Percentiles rank a stretch among this genome's conserved stretches.
Conservation (phyloP, 2,329 filamentous ascomycete genomes). For the Trichophyton schoenleinii region DNA sequence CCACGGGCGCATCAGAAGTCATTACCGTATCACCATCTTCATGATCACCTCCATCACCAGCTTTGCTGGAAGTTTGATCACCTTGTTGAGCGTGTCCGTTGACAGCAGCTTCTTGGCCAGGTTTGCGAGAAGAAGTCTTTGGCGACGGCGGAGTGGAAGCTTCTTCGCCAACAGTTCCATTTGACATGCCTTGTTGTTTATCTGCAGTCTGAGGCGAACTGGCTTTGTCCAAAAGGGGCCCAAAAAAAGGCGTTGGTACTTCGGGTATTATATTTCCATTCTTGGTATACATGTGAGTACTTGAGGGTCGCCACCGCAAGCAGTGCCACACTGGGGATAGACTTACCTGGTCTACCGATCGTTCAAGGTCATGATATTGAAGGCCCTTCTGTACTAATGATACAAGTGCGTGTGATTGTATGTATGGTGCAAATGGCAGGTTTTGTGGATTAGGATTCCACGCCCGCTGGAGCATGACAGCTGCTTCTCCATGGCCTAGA, state of each 20-base stretch:
- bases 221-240: slow-evolving; percentile 29
- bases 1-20: slow-evolving; percentile 23
- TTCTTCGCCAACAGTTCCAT: slow-evolving; percentile 4
- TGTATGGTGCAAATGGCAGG: slow-evolving; percentile 48
- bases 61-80: slow-evolving; percentile 19
- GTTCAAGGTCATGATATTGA: slow-evolving; percentile 40
- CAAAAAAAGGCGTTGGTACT: slow-evolving; percentile 35
- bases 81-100: slow-evolving; percentile 27
- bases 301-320: background rate
- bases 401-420: slow-evolving; percentile 48
- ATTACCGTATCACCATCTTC: slow-evolving; percentile 19
- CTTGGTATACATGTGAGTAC: slow-evolving; percentile 17
- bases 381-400: slow-evolving; percentile 53
- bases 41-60: slow-evolving; percentile 22
- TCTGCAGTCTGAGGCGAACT: slow-evolving; percentile 17
- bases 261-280: slow-evolving; percentile 26
- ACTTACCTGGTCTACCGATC: slow-evolving; percentile 38
- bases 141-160: slow-evolving; percentile 19
- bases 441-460: slow-evolving; percentile 51
- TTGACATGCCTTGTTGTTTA: background rate
- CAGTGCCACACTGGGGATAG: slow-evolving; percentile 2
- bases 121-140: slow-evolving; percentile 21
- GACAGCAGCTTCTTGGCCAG: slow-evolving; percentile 22
- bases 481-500: slow-evolving; percentile 46
- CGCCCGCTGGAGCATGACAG: slow-evolving; percentile 47